Evolutionary conservation across 306 rosid species (phyloP), one percentile per base, ranked within the genome.

Genomic region (Lotus japonicus): DNA sequence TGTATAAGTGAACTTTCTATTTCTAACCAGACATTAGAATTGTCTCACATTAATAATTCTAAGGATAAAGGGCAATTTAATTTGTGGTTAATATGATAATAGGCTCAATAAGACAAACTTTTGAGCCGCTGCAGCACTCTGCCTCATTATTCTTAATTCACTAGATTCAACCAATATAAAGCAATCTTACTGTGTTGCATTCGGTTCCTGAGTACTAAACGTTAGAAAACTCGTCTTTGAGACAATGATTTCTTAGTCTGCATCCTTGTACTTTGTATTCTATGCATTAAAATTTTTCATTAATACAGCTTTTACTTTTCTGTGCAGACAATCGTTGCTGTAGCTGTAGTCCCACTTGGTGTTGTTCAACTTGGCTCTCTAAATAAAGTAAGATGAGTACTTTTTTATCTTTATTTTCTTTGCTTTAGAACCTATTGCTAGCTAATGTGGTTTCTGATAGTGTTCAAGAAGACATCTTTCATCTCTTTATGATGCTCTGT

Each of bases 311-410:
- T 11, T 52, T 77, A 11, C 55, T 76, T 72, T 81, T 51, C 73
- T 67, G 28, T 83, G 80, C 58, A 95, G 97, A 95, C 99, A 48
- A 80, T 95, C 67, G 89, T 78, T 46, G 86, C 88, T 59, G 84
- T 83, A 65, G 82, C 97, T 62, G 92, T 94, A 58, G 84, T 67
- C 71, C 95, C 99, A 6, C 95, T 82, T 60, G 97, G 99, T 33
- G 91, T 95, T 84, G 81, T 95, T 74, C 99, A 90, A 79, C 96
- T 95, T 68, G 99, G 99, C 12, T 90, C 97, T 61, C 76, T 82
- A 51, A 83, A 84, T 77, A 91, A 87, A 70, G 99, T 95, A 81
- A 38, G 89, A 70, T 36, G 66, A 65, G 83, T 74, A 64, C 44
- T 76, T 33, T 58, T 45, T 51, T 42, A 11, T 11, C 46, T 18